phyloP scores from a whole-genome alignment of 495 filamentous ascomycete species.

The Emericellopsis terricola region DNA sequence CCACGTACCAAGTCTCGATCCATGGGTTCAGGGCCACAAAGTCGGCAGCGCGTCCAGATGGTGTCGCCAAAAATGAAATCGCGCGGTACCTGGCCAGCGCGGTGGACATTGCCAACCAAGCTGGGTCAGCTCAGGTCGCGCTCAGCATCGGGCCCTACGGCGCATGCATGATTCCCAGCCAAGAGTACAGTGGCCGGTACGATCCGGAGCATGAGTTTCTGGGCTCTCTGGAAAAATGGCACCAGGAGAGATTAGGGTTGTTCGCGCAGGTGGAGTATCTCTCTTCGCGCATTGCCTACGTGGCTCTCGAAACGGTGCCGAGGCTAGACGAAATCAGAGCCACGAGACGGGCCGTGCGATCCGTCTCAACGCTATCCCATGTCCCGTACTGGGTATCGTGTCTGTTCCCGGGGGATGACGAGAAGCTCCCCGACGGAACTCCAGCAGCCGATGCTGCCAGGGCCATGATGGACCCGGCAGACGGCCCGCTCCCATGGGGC shows the following conservation, averaged over 20 bases:
- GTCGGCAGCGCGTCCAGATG: constrained; percentile 8
- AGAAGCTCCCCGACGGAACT: constrained; percentile 26
- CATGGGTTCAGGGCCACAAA: constrained; percentile 30
- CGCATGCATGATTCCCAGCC: constrained; percentile 40
- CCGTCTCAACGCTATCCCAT: constrained; percentile 1
- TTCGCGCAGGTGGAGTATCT: constrained; percentile 16
- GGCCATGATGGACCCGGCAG: constrained; percentile 17
- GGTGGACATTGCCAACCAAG: constrained; percentile 13
- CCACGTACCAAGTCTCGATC: constrained; percentile 43
- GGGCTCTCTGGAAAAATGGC: constrained; percentile 32
- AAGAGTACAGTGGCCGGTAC: constrained; percentile 46
- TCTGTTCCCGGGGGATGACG: constrained; percentile 34
- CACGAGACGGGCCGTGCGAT: constrained; percentile 22
- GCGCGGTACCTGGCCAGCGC: constrained; percentile 12
- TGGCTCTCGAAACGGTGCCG: constrained; percentile 49
- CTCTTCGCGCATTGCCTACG: constrained; percentile 22
- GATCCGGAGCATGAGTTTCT: constrained; percentile 23
- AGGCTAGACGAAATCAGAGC: constrained; percentile 39
- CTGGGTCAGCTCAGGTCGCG: constrained; percentile 17
- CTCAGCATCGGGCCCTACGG: constrained; percentile 47
- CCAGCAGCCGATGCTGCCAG: constrained; percentile 24
- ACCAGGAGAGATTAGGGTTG: constrained; percentile 29
- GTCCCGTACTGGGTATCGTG: constrained; percentile 41
- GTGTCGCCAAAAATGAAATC: constrained; percentile 9
- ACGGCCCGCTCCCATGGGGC: constrained; percentile 28